These are phyloP conservation scores for Salix purpurea DNA, from an alignment of 345 rosid species.

Conservation along the genomic window DNA sequence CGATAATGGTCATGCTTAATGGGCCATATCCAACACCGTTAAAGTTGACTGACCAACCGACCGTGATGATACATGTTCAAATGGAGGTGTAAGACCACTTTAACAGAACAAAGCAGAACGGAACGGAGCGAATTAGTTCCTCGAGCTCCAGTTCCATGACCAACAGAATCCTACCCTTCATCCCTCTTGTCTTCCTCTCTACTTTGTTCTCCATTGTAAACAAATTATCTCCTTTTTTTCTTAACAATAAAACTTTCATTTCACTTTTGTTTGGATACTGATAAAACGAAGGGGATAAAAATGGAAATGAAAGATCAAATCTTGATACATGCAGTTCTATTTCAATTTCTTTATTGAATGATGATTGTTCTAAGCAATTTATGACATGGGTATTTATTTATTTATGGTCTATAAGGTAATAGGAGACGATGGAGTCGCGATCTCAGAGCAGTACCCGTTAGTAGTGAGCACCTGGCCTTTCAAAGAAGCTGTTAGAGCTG, in stretches of 20 bases:
- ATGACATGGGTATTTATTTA: not conserved
- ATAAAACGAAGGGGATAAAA: not conserved
- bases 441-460: slow-evolving; percentile 46
- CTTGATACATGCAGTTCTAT: not conserved
- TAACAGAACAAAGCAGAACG: no score
- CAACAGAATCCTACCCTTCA: slow-evolving; percentile 3
- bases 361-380: not conserved
- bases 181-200: slow-evolving; percentile 16
- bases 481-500: slow-evolving; percentile 78
- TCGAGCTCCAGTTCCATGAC: slow-evolving; percentile 1
- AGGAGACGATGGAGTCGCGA: slow-evolving; percentile 29
- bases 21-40: no score
- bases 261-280: not conserved
- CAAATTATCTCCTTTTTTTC: no score
- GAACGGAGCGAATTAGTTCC: not conserved
- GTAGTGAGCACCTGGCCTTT: slow-evolving; percentile 95
- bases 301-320: not conserved
- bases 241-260: not conserved
- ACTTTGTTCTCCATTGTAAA: slow-evolving; percentile 22
- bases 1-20: no score
- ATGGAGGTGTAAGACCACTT: no score
- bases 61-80: no score
- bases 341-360: not conserved
- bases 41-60: no score
- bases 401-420: slow-evolving; percentile 30